Evolutionary conservation across 306 rosid species (phyloP).

Genomic region (Acacia confusa): DNA sequence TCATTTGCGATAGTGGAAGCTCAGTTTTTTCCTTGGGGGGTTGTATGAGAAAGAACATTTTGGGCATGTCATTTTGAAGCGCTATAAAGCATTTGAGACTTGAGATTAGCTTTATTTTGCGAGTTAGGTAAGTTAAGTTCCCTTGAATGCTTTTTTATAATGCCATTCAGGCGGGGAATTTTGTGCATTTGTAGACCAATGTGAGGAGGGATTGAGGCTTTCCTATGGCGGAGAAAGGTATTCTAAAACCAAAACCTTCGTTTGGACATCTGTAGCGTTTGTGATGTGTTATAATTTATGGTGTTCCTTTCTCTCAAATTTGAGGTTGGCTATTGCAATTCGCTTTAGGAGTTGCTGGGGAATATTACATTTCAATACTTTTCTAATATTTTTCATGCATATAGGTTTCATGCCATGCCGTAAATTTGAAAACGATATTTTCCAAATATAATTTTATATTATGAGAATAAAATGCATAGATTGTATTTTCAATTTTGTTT

Average conservation of each 20-base stretch:
- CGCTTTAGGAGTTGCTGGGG: not conserved
- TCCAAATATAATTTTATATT: too few species aligned
- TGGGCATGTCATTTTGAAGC: slow-evolving; percentile 48
- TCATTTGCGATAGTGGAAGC: slow-evolving; percentile 34
- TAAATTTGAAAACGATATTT: too few species aligned
- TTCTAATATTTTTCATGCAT: not conserved
- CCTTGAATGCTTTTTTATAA: slow-evolving; percentile 64
- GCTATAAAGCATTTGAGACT: slow-evolving; percentile 37
- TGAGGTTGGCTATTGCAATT: not conserved
- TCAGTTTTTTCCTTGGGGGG: slow-evolving; percentile 39
- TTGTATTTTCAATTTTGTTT: not conserved
- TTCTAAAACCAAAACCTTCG: slow-evolving; percentile 7
- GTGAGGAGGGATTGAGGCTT: slow-evolving; percentile 40
- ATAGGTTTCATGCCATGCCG: not conserved
- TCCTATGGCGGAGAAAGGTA: slow-evolving; percentile 28
- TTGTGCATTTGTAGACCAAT: slow-evolving; percentile 45
- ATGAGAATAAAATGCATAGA: not conserved
- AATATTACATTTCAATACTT: too few species aligned
- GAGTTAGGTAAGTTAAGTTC: slow-evolving; percentile 40
- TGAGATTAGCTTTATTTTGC: slow-evolving; percentile 43
- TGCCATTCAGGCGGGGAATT: slow-evolving; percentile 71
- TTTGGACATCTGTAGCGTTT: slow-evolving; percentile 27
- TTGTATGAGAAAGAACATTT: slow-evolving; percentile 38
- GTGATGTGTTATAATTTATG: not conserved
- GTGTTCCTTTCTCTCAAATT: not conserved